Evolutionary conservation across 306 rosid genomes (phyloP), one percentile per base, ranked within the genome.

Genomic region (Rosa multiflora): DNA sequence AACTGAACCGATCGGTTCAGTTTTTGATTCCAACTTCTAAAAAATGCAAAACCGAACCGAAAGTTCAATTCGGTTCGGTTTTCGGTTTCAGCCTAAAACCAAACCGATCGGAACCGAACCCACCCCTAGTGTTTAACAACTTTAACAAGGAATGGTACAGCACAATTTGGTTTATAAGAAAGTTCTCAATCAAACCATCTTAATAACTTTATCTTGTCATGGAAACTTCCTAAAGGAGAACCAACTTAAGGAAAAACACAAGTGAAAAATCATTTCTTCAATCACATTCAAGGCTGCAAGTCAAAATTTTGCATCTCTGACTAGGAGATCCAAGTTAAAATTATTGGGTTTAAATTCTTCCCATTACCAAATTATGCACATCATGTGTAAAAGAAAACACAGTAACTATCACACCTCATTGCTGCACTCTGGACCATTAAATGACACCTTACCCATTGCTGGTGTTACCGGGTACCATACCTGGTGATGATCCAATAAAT

Each of bases 381-480:
- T 40, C 49, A 40, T 8, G 43, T 7, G 32, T 69, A 21, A 76
- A 23, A 26, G 18, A 49, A 70, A 35, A 20, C 37, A 56, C 20
- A 44, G 73, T 44, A 55, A 56, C 66, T 44, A 12, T 29, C 84
- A 48, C 75, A 95, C 98, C 99, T 95, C 91, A 78, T 87, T 85
- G 79, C 90, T 85, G 85, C 99, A 92, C 79, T 92, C 96, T 37
- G 90, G 97, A 20, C 94, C 99, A 74, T 91, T 89, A 85, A 91
- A 91, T 64, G 99, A 90, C 13, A 91, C 48, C 85, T 94, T 94
- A 15, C 97, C 97, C 97, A 95, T 88, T 53, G 90, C 89, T 72
- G 93, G 81, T 53, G 97, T 88, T 55, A 92, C 98, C 13, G 98
- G 99, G 77, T 92, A 87, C 99, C 98, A 89, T 3, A 75, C 92